Evolutionary conservation across 306 rosid genomes (phyloP).

Genomic region (Clitoria ternatea): DNA sequence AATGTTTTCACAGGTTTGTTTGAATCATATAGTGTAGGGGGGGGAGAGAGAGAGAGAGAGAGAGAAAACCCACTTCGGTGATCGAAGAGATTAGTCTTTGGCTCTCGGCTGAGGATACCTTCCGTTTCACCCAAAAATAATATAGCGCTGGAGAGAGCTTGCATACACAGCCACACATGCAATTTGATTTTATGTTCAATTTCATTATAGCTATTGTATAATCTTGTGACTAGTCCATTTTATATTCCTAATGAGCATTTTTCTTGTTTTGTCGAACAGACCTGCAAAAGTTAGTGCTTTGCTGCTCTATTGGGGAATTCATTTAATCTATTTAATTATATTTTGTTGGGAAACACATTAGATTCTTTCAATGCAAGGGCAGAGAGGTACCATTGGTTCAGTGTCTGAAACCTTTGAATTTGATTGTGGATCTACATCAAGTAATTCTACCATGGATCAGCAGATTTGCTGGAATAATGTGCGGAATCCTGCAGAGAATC

Average conservation of each 20-base stretch:
- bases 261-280: slow-evolving; percentile 36
- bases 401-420: slow-evolving; percentile 69
- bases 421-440: slow-evolving; percentile 70
- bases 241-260: slow-evolving; percentile 16
- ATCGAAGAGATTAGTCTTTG: too few relatives aligned
- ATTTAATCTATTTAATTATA: slow-evolving; percentile 13
- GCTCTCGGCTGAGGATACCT: too few relatives aligned
- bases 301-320: slow-evolving; percentile 23
- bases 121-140: too few relatives aligned
- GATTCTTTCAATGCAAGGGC: slow-evolving; percentile 71
- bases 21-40: not conserved
- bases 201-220: not conserved
- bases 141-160: too few relatives aligned
- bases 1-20: not conserved
- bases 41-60: too few relatives aligned
- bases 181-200: too few relatives aligned
- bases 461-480: slow-evolving; percentile 61
- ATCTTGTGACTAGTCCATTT: not conserved
- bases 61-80: too few relatives aligned
- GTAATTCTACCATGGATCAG: slow-evolving; percentile 52
- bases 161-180: too few relatives aligned
- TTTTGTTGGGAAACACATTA: slow-evolving; percentile 21
- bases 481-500: slow-evolving; percentile 51
- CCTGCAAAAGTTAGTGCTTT: slow-evolving; percentile 15
- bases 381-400: slow-evolving; percentile 74